Evolutionary conservation across 2,329 filamentous ascomycete genomes (phyloP).

Genomic region (Botrytis cinerea): DNA sequence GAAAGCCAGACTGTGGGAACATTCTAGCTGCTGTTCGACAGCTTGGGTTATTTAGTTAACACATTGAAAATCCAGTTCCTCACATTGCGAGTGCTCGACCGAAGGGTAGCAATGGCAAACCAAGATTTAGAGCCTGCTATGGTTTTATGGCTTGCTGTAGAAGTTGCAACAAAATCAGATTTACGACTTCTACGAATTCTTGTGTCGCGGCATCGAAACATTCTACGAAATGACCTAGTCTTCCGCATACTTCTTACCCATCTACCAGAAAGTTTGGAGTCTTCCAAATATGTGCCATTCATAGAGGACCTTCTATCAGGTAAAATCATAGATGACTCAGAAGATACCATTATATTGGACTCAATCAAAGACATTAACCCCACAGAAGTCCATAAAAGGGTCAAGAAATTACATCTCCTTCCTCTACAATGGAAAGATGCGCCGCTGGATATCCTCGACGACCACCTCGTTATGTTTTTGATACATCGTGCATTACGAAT

Average conservation of each 20-base stretch:
- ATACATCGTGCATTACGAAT: slow-evolving; percentile 68
- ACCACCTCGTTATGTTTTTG: slow-evolving; percentile 64
- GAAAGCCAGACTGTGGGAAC: not conserved
- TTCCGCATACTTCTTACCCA: slow-evolving; percentile 75
- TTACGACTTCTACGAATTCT: slow-evolving; percentile 63
- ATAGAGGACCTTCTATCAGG: slow-evolving; percentile 54
- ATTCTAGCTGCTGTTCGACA: slow-evolving; percentile 26
- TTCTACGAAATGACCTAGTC: slow-evolving; percentile 64
- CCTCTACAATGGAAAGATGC: slow-evolving; percentile 55
- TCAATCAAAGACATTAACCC: slow-evolving; percentile 60
- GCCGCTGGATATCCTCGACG: slow-evolving; percentile 51
- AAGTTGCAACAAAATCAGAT: slow-evolving; percentile 67
- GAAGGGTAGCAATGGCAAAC: slow-evolving; percentile 37
- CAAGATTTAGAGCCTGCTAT: slow-evolving; percentile 63
- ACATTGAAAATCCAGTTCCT: not conserved
- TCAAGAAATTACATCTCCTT: slow-evolving; percentile 63
- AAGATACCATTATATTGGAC: slow-evolving; percentile 53
- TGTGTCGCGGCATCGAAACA: slow-evolving; percentile 55
- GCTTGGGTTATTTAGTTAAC: not conserved
- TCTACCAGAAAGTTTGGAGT: slow-evolving; percentile 69
- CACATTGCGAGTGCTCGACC: slow-evolving; percentile 15
- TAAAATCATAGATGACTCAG: slow-evolving; percentile 40
- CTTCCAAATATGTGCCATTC: slow-evolving; percentile 63
- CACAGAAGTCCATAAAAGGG: slow-evolving; percentile 63
- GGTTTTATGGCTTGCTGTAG: slow-evolving; percentile 70